Conservation (phyloP, 2,329 filamentous ascomycete species). For the Aureobasidium sp. region DNA sequence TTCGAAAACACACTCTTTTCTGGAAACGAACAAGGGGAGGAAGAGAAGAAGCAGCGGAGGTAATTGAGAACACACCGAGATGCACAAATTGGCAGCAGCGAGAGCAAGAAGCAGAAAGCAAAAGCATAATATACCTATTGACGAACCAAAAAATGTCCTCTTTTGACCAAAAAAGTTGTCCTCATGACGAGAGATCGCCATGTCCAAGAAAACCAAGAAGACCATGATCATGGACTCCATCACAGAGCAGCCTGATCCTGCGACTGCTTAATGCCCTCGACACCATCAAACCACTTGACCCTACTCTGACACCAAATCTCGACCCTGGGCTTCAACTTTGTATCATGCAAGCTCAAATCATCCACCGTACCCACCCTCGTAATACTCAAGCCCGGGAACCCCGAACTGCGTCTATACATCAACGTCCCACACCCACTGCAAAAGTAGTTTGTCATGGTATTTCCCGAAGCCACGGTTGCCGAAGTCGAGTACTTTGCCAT, state of each 20-base stretch:
- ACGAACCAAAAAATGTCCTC: neutral
- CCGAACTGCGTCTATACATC: constrained; percentile 49
- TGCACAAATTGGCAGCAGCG: too few species aligned
- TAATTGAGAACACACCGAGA: too few species aligned
- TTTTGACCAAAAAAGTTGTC: too few species aligned
- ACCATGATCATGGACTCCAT: neutral
- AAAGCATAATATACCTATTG: neutral
- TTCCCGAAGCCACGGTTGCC: constrained; percentile 41
- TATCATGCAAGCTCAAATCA: constrained; percentile 53
- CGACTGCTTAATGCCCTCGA: constrained; percentile 30
- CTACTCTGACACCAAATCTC: constrained; percentile 50
- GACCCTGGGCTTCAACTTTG: constrained; percentile 45
- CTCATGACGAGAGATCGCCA: neutral
- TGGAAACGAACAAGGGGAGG: too few species aligned
- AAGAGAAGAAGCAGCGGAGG: too few species aligned
- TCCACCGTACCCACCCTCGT: constrained; percentile 55
- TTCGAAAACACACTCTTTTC: too few species aligned
- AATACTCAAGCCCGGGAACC: constrained; percentile 42
- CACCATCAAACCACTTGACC: constrained; percentile 42
- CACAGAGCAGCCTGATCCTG: neutral
- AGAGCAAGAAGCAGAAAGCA: too few species aligned
- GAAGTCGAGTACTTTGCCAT: constrained; percentile 42
- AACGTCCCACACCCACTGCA: constrained; percentile 54
- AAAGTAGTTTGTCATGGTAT: constrained; percentile 56
- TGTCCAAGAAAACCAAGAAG: neutral